phyloP scores from a whole-genome alignment of 805 yeast species.

The Wickerhamiella slavikovae region DNA sequence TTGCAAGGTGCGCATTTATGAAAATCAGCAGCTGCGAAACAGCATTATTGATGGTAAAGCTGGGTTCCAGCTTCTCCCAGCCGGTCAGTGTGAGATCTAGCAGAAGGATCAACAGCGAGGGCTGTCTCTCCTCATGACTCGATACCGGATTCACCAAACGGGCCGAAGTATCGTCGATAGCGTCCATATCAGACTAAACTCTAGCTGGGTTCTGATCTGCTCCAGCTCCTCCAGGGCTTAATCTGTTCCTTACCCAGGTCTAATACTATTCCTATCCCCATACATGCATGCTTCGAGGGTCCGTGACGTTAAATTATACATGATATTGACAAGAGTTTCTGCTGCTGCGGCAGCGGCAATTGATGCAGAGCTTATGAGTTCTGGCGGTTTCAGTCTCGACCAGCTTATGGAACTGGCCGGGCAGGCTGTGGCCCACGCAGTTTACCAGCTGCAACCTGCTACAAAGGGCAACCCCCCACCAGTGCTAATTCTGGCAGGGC shows the following conservation, averaged over 20 bases:
- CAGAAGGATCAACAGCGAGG: conserved; percentile 59
- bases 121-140: conserved; percentile 39
- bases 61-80: conserved; percentile 26
- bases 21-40: conserved; percentile 50
- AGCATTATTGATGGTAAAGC: conserved; percentile 33
- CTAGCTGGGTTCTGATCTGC: too few species aligned
- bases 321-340: conserved; percentile 7
- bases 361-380: conserved; percentile 74
- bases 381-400: conserved; percentile 62
- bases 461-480: conserved; percentile 18
- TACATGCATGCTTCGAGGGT: too few species aligned
- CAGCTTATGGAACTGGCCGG: conserved; percentile 96
- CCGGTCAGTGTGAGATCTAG: conserved; percentile 58
- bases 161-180: conserved; percentile 17
- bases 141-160: conserved; percentile 8
- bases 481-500: conserved; percentile 72
- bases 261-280: too few species aligned
- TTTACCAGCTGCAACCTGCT: conserved; percentile 48
- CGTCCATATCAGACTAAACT: conserved; percentile 13
- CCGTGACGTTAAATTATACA: too few species aligned
- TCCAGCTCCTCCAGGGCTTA: too few species aligned
- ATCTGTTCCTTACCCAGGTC: too few species aligned
- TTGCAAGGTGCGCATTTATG: conserved; percentile 70
- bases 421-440: conserved; percentile 75
- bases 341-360: conserved; percentile 45